Evolutionary conservation across 495 filamentous ascomycete species (phyloP), one percentile per base, ranked within the genome.

Genomic region (Eremomyces bilateralis): DNA sequence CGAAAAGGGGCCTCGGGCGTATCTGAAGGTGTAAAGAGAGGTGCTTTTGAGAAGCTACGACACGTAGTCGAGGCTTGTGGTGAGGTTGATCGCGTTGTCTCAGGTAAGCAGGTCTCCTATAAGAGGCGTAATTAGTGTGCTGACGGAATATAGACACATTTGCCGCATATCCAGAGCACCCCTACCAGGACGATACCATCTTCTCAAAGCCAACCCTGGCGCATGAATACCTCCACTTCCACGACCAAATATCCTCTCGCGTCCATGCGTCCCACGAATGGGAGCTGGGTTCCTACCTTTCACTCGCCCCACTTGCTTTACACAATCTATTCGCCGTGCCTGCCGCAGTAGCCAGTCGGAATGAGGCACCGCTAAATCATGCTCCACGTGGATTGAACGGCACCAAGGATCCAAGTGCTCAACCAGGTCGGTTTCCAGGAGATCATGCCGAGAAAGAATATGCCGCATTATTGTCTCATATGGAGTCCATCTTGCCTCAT

Each of bases 141-240:
- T n/a, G n/a, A n/a, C n/a, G n/a, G n/a, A n/a, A n/a, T n/a, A 3
- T 22, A 46, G 76, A 80, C 35, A 76, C 82, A 49, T 93, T 92
- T 50, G 57, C 72, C 21, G 62, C 73, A 41, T 97, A 92, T 49
- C 80, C 83, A 4, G 69, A 69, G 33, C 77, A 80, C 34, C 67
- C 80, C 20, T 95, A 76, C 53, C 83, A 93, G 57, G 88, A 97
- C 50, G 88, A 95, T 50, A 80, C 71, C 0, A 73, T 78, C 49
- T 67, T 97, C 20, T 74, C 76, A 6, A 97, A 97, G 49, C 49
- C 39, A 45, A 48, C 37, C 32, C 53, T 36, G 45, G 46, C 36
- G 30, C 52, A 3, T 35, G 44, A 19, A 8, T 34, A 20, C 27
- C 25, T 30, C 31, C 31, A 38, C 4, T 95, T 97, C 52, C 79